Evolutionary conservation across 2,329 filamentous ascomycete genomes (phyloP).

Genomic region (Aspergillus hiratsukae): DNA sequence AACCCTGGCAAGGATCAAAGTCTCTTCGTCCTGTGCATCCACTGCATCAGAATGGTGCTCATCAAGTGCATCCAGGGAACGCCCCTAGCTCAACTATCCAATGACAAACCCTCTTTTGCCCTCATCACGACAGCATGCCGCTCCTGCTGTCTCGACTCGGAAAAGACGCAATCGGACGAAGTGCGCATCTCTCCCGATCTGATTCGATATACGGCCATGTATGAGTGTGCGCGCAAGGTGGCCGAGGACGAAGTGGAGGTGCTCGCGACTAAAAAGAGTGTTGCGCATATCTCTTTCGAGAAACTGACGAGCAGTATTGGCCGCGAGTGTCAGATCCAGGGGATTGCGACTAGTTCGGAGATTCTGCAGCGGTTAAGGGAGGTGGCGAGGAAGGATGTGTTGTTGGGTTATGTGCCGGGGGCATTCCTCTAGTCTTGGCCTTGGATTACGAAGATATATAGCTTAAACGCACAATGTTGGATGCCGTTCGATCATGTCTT

Average conservation of each 20-base stretch:
- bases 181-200: neutral
- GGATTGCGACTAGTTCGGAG: neutral
- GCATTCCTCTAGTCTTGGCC: neutral
- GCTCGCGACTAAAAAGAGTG: neutral
- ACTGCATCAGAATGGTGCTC: neutral
- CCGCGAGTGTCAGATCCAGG: neutral
- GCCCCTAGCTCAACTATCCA: neutral
- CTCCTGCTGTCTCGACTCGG: neutral
- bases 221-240: neutral
- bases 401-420: neutral
- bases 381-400: neutral
- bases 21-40: neutral
- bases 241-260: neutral
- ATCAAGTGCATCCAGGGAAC: neutral
- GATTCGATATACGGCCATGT: neutral
- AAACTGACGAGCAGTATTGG: neutral
- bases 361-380: neutral
- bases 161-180: neutral
- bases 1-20: neutral
- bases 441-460: neutral
- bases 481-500: neutral
- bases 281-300: neutral
- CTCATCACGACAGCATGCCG: neutral
- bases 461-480: neutral
- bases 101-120: neutral